phyloP scores from a whole-genome alignment of 2,329 filamentous ascomycete species.

The Pseudocercospora fijiensis region DNA sequence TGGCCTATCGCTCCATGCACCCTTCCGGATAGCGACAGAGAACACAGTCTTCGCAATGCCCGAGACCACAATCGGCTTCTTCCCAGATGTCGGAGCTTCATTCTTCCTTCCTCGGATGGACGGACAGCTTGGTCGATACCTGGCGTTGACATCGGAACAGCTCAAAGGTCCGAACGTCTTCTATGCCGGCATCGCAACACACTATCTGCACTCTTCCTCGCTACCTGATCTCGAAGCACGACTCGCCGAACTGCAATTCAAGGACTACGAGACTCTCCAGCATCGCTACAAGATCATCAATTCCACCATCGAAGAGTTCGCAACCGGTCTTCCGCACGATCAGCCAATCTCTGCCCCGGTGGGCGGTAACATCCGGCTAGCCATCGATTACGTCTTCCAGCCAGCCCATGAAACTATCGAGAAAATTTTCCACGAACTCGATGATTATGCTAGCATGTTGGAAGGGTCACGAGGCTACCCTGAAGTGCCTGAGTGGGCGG shows the following conservation, averaged over 20 bases:
- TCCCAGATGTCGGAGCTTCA: conserved; percentile 93
- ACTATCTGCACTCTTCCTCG: conserved; percentile 90
- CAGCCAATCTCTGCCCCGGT: conserved; percentile 48
- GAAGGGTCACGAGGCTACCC: conserved; percentile 39
- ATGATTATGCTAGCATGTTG: conserved; percentile 44
- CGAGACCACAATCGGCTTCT: conserved; percentile 97
- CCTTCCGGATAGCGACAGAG: conserved; percentile 94
- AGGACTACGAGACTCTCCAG: conserved; percentile 65
- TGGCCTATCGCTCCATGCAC: conserved; percentile 88
- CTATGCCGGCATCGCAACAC: conserved; percentile 88
- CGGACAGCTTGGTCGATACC: conserved; percentile 83
- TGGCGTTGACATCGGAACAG: conserved; percentile 84
- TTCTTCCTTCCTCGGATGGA: conserved; percentile 94
- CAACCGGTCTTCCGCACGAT: conserved; percentile 76
- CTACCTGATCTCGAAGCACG: conserved; percentile 78
- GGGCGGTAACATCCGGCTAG: conserved; percentile 66
- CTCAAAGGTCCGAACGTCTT: conserved; percentile 81
- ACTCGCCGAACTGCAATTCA: conserved; percentile 84
- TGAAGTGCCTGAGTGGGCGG: conserved; percentile 69
- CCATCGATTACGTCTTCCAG: conserved; percentile 70
- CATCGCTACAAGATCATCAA: conserved; percentile 72
- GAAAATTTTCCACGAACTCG: conserved; percentile 69
- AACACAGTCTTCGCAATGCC: conserved; percentile 97
- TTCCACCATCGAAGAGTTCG: conserved; percentile 87
- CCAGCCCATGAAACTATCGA: conserved; percentile 54